Base-by-base conservation (phyloP, 2,329 filamentous ascomycete species). In the Nemania serpens region DNA sequence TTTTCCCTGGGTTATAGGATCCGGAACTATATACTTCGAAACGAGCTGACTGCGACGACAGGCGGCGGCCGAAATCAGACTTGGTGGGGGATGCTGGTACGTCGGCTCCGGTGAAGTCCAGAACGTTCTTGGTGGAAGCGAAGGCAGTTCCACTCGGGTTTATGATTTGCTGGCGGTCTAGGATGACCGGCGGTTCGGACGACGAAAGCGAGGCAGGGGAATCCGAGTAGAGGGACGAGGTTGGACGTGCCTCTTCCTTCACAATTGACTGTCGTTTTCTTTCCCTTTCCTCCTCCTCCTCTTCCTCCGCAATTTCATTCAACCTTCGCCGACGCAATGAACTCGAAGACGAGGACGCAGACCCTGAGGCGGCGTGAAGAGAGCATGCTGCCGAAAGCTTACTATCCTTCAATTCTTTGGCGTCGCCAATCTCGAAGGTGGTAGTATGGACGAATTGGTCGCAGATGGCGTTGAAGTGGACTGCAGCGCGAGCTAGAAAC, bases 271-370 rank as follows among this genome's bases (percentile, higher is more conserved):
- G 81, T 56, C 85, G 79, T 70, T 87, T 88, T 43, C 77, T 78
- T 29, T 85, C 80, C 65, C 84, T 77, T 61, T 82, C 79, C 61
- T 88, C 86, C 70, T 96, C 93, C 72, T 96, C 92, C 55, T 89
- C 91, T 77, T 95, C 91, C 77, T 98, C 95, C n/a, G 90, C 88
- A 73, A 98, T 97, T 77, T 96, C 94, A 78, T 94, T 89, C 69
- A 98, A 80, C 67, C 91, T 88, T 69, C 89, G 86, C 71, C 88
- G 84, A 61, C 90, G 86, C 66, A 93, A 80, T 5, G 92, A 96
- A 73, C 90, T 93, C 50, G 86, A 90, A 4, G 91, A 94, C 11
- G 93, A 96, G 25, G 90, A 92, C 67, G 88, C 91, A 18, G 94
- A 96, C 41, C 89, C 90, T 12, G 91, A 91, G 7, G 93, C 91